These are phyloP conservation scores for Aspergillus hortae DNA, from an alignment of 2,329 filamentous ascomycete species.

Conservation along the genomic window DNA sequence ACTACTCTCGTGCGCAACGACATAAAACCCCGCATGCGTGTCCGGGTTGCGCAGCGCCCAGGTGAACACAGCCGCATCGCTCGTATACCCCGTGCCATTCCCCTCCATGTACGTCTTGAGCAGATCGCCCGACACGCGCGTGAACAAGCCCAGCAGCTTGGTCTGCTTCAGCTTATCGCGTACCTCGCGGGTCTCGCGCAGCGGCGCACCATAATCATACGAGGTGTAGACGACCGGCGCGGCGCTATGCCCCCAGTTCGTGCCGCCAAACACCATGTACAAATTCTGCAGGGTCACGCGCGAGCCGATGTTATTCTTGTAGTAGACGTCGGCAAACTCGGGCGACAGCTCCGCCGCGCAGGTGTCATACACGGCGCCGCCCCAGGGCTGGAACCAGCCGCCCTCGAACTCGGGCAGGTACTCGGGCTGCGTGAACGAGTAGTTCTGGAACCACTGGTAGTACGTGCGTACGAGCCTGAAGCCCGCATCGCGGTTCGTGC, in stretches of 20 bases:
- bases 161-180: constrained; percentile 53
- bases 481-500: constrained; percentile 48
- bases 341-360: constrained; percentile 46
- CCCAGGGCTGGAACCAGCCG: constrained; percentile 55
- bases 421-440: constrained; percentile 52
- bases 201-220: constrained; percentile 48
- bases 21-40: constrained; percentile 49
- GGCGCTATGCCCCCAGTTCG: constrained; percentile 53
- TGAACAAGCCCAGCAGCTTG: constrained; percentile 54
- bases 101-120: constrained; percentile 53
- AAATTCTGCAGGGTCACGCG: constrained; percentile 47
- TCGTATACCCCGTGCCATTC: constrained; percentile 51
- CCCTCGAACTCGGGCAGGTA: constrained; percentile 54
- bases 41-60: constrained; percentile 53
- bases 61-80: constrained; percentile 43
- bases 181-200: constrained; percentile 54
- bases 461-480: constrained; percentile 53
- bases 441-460: constrained; percentile 56
- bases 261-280: constrained; percentile 55
- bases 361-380: constrained; percentile 50
- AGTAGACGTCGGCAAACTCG: constrained; percentile 54
- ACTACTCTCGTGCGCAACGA: constrained; percentile 47
- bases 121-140: constrained; percentile 49
- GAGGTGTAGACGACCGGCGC: constrained; percentile 49
- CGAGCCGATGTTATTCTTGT: constrained; percentile 55